Evolutionary conservation across 768 basidiomycete genomes (phyloP), one percentile per base, ranked within the genome.

Genomic region (Tricholoma terreum): DNA sequence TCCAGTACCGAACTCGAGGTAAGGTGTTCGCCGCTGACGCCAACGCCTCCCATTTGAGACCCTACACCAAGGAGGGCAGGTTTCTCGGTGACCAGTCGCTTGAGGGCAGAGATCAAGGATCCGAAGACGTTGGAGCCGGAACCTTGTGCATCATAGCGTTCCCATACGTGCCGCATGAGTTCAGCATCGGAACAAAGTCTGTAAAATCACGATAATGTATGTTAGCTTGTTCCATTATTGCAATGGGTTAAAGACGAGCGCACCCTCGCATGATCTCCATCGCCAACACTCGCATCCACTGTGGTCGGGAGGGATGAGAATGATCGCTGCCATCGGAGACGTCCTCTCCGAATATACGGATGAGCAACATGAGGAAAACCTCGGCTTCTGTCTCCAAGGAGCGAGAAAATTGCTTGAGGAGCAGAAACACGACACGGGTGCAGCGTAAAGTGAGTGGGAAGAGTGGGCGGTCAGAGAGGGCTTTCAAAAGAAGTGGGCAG

Each of bases 201-300:
- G 62, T 15, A 49, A 9, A 10, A 24, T 15, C 14, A n/a, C 10
- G 22, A 22, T 14, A 12, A 15, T n/a, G 30, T n/a, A n/a, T n/a
- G 30, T 56, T 15, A 6, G 6, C 24, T 43, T 54, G 45, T 35
- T 36, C 7, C 45, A 52, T 35, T 17, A 14, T n/a, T 10, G 9
- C 19, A 10, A 22, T 19, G 8, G 14, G 11, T 30, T 33, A 33
- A 15, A 30, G 9, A 43, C 24, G 10, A 10, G 59, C 73, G 35
- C 64, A 90, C 87, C 93, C 95, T 69, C 94, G 78, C 75, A 96
- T 85, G 45, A 94, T 89, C 68, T 98, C 95, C 85, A 96, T 86
- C 1, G 92, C 87, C 8, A 98, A 78, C 0, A 96, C 92, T 14
- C 94, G 79, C 78, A 93, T 90, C 94, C 95, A 98, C 30, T 78